These are phyloP conservation scores for Pulicaria dysenterica DNA, from an alignment of 129 eudicot species.

Conservation along the genomic window DNA sequence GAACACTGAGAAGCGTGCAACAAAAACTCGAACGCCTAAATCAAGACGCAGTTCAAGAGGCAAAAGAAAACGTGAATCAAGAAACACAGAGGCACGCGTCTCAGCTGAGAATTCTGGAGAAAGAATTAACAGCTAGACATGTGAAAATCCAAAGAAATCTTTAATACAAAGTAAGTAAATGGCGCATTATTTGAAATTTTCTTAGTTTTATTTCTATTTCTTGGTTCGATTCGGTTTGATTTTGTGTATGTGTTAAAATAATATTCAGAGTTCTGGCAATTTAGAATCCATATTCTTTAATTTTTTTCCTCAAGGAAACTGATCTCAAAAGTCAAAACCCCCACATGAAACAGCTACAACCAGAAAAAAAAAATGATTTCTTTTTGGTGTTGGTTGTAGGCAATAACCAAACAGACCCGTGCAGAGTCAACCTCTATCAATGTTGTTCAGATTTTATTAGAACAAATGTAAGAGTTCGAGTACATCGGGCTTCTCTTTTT, in stretches of 20 bases:
- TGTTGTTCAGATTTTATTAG: slow-evolving; percentile 25
- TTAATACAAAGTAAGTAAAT: slow-evolving; percentile 35
- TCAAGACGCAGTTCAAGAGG: slow-evolving; percentile 61
- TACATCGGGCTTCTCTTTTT: slow-evolving; percentile 23
- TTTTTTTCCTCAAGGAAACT: too few species aligned
- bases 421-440: slow-evolving; percentile 2
- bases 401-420: slow-evolving; percentile 9
- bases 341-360: too few species aligned
- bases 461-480: slow-evolving; percentile 25
- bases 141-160: slow-evolving; percentile 1
- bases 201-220: slow-evolving; percentile 18
- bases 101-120: slow-evolving; percentile 43
- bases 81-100: slow-evolving; percentile 52
- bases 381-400: background rate
- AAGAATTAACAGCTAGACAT: slow-evolving; percentile 24
- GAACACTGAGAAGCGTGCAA: slow-evolving; percentile 55
- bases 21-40: slow-evolving; percentile 62
- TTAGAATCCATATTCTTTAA: background rate
- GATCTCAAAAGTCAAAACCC: too few species aligned
- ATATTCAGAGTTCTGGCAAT: slow-evolving; percentile 19
- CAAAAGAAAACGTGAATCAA: slow-evolving; percentile 67
- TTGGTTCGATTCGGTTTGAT: background rate
- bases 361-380: too few species aligned
- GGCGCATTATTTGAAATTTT: slow-evolving; percentile 25
- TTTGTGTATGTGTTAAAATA: slow-evolving; percentile 13